These are phyloP conservation scores for Mycena chlorophos DNA, from an alignment of 768 basidiomycete species.

Conservation along the genomic window DNA sequence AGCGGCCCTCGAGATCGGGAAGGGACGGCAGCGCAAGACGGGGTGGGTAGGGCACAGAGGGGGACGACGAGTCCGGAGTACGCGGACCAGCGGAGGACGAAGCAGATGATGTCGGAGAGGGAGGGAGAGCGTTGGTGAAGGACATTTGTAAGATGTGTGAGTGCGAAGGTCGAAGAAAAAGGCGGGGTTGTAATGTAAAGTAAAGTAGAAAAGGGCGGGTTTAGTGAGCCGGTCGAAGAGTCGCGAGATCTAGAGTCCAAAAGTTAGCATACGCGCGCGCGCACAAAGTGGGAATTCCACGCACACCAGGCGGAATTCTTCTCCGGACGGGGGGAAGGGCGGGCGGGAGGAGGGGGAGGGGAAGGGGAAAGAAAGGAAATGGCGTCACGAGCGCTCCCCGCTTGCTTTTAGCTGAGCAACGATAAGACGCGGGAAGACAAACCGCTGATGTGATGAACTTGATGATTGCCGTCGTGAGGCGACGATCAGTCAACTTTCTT, in stretches of 20 bases:
- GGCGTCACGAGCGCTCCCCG: not conserved
- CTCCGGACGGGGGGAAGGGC: conserved; percentile 15
- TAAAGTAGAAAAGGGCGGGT: conserved; percentile 22
- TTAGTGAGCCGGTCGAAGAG: conserved; percentile 23
- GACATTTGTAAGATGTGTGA: conserved; percentile 15
- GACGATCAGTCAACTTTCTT: too few species aligned
- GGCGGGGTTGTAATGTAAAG: conserved; percentile 14
- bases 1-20: conserved; percentile 20
- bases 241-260: conserved; percentile 21
- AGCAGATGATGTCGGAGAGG: conserved; percentile 25
- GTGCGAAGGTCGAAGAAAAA: conserved; percentile 8
- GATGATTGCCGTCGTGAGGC: too few species aligned
- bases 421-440: not conserved
- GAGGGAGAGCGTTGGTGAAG: conserved; percentile 16
- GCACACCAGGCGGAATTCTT: conserved; percentile 23
- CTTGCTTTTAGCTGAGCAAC: conserved; percentile 13
- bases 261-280: not conserved
- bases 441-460: not conserved
- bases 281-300: not conserved
- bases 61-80: conserved; percentile 14
- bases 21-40: conserved; percentile 19
- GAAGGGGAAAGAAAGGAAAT: conserved; percentile 9
- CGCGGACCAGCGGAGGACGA: conserved; percentile 18
- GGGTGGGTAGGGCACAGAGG: conserved; percentile 7
- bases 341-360: conserved; percentile 10